Evolutionary conservation across 805 yeast genomes (phyloP).

Genomic region (Hanseniaspora pseudoguilliermondii): DNA sequence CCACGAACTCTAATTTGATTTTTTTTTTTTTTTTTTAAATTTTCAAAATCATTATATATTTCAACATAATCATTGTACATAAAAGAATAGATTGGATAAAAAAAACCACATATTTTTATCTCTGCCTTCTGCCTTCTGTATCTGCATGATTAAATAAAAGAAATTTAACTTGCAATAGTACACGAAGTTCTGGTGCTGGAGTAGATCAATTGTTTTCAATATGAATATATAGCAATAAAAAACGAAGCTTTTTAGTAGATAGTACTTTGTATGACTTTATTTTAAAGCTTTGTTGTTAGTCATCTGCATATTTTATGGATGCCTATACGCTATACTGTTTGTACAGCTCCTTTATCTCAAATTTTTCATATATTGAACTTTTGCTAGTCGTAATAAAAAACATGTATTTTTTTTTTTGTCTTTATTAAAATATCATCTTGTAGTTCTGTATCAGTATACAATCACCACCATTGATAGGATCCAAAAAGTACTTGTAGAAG

Average conservation of each 20-base stretch:
- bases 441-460: constrained; percentile 68
- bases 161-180: constrained; percentile 9
- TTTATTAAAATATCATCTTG: constrained; percentile 30
- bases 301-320: background rate
- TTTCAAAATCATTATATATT: too few species aligned
- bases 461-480: constrained; percentile 86
- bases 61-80: too few species aligned
- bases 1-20: too few species aligned
- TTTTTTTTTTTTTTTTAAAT: background rate
- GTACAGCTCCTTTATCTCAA: background rate
- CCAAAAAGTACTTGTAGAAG: constrained; percentile 67
- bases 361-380: background rate
- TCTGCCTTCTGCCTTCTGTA: constrained; percentile 13
- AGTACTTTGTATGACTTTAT: background rate
- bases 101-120: constrained; percentile 14
- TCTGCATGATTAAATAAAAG: constrained; percentile 4
- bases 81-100: too few species aligned
- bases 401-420: background rate
- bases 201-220: constrained; percentile 3
- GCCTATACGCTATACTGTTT: background rate
- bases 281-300: background rate
- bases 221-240: background rate
- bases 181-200: constrained; percentile 12
- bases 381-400: background rate
- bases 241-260: background rate